Percentiles rank a stretch among this genome's conserved stretches.
Evolutionary conservation across 768 basidiomycete species (phyloP).

Genomic region (Boletus edulis): DNA sequence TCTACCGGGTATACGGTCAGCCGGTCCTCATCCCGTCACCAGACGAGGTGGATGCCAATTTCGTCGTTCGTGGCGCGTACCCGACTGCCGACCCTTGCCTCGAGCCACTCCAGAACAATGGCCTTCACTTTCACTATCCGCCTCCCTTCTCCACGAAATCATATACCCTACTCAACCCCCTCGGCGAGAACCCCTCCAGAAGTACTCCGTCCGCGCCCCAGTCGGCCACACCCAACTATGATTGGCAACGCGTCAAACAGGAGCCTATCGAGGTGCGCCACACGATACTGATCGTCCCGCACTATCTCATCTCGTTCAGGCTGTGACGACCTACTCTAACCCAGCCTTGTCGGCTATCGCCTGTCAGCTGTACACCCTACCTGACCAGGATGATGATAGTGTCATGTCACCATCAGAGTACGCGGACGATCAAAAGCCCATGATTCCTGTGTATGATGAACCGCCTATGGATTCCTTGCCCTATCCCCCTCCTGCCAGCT

Average conservation of each 20-base stretch:
- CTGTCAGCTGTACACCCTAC: conserved; percentile 13
- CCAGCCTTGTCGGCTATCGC: conserved; percentile 13
- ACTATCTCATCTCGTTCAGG: conserved; percentile 16
- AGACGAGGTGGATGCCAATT: conserved; percentile 22
- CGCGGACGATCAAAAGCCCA: conserved; percentile 12
- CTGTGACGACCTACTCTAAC: background rate
- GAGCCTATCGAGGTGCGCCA: conserved; percentile 25
- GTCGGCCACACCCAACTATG: background rate
- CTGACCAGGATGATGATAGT: conserved; percentile 13
- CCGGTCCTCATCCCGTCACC: conserved; percentile 29
- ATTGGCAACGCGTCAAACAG: conserved; percentile 26
- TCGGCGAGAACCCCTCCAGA: conserved; percentile 17
- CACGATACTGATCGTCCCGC: background rate
- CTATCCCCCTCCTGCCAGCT: conserved; percentile 24
- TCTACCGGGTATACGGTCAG: conserved; percentile 32
- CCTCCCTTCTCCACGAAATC: conserved; percentile 22
- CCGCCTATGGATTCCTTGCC: conserved; percentile 35
- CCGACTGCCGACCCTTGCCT: background rate
- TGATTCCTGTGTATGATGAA: conserved; percentile 6
- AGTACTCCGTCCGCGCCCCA: background rate
- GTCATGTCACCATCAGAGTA: conserved; percentile 4
- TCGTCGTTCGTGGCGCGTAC: conserved; percentile 11
- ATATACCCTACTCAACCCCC: conserved; percentile 27
- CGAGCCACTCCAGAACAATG: background rate
- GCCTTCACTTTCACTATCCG: conserved; percentile 5